Percentiles rank a stretch among this genome's conserved stretches.
Conservation (phyloP, 768 basidiomycete species). For the Pulveroboletus sp. region DNA sequence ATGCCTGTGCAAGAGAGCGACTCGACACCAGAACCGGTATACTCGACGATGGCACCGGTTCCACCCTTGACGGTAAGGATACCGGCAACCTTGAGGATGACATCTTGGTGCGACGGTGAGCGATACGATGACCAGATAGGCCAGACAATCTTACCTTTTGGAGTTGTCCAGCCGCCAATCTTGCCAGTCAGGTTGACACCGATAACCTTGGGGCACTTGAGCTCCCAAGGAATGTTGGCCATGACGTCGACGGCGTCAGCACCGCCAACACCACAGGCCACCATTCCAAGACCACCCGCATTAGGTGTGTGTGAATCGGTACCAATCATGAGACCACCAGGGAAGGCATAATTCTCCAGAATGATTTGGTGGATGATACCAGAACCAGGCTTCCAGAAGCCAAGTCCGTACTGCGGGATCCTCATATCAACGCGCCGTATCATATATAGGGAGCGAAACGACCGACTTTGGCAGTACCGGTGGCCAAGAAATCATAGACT, state of each 20-base stretch:
- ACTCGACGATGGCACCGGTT: constrained; percentile 98
- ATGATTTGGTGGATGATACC: constrained; percentile 99
- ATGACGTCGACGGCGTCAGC: constrained; percentile 99
- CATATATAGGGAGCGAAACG: constrained; percentile 7
- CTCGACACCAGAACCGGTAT: constrained; percentile 92
- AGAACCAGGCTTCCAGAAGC: constrained; percentile 99
- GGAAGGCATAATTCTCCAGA: constrained; percentile 99
- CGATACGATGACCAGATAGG: neutral
- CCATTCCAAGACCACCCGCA: constrained; percentile 98
- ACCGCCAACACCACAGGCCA: constrained; percentile 99
- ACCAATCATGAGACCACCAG: constrained; percentile 99
- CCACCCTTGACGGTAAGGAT: constrained; percentile 99
- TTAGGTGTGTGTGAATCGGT: constrained; percentile 99
- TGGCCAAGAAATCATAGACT: constrained; percentile 99
- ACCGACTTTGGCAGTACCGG: constrained; percentile 84
- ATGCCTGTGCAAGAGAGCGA: constrained; percentile 98
- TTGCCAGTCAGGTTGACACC: constrained; percentile 96
- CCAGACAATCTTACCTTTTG: constrained; percentile 75
- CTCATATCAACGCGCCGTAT: neutral
- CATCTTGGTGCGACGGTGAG: constrained; percentile 51
- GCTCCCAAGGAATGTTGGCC: constrained; percentile 97
- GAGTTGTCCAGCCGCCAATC: constrained; percentile 95
- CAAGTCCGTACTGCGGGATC: constrained; percentile 80
- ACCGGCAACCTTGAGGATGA: constrained; percentile 98
- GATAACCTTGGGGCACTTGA: constrained; percentile 99